Evolutionary conservation across 345 rosid species (phyloP).

Genomic region (Salix koriyanagi): DNA sequence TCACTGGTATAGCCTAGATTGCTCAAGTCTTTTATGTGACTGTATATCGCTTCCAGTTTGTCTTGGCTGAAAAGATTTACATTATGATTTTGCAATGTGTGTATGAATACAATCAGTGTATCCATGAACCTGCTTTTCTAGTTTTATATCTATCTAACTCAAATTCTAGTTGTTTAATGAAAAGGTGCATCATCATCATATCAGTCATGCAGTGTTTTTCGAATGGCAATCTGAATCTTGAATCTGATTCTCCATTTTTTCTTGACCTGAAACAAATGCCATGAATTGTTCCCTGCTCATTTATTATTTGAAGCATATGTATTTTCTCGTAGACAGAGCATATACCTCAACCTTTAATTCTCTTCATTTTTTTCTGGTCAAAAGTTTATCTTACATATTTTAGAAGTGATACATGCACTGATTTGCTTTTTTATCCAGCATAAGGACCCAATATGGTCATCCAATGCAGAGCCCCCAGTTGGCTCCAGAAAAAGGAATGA

Average conservation of each 20-base stretch:
- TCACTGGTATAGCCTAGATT: too few species aligned
- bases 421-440: conserved; percentile 25
- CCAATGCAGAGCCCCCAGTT: conserved; percentile 18
- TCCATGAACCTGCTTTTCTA: neutral
- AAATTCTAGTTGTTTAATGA: neutral
- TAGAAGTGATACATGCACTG: neutral
- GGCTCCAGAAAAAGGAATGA: conserved; percentile 16
- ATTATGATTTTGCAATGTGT: too few species aligned
- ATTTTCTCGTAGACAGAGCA: neutral
- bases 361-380: too few species aligned
- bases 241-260: neutral
- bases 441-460: conserved; percentile 32
- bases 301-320: neutral
- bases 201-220: neutral
- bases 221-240: too few species aligned
- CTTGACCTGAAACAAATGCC: neutral
- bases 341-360: neutral
- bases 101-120: too few species aligned
- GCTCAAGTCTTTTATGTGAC: too few species aligned
- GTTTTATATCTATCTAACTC: neutral
- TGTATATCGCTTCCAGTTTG: too few species aligned
- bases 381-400: too few species aligned
- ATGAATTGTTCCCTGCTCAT: neutral
- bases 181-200: neutral
- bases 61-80: too few species aligned